Evolutionary conservation across 176 grass and related monocot genomes (phyloP), one percentile per base, ranked within the genome.

Genomic region (Oryza nivara): DNA sequence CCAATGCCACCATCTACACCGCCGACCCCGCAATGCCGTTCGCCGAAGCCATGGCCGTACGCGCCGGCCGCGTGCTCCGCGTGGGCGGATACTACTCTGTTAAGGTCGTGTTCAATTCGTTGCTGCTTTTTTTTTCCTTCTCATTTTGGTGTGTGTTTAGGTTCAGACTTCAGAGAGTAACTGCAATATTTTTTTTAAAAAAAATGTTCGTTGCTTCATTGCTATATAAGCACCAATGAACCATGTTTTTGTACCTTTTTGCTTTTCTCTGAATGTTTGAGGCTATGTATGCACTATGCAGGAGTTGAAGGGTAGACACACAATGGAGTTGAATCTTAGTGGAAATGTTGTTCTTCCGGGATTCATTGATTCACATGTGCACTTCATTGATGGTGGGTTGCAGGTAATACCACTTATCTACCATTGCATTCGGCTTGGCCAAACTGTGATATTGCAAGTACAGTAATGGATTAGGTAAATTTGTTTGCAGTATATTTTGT

Each of bases 1-100:
- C 84, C 77, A 99, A 99, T 73, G 96, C 91, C 65, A 99, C 96
- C 28, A 99, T 99, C 84, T 94, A 99, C 89, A 99, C 96, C 20
- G 88, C 88, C 63, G 93, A 99, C 88, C 75, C 85, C 9, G 72
- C 83, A n/a, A 51, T 73, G 56, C 93, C 96, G 68, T 99, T 99
- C 77, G 91, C 91, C 43, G 80, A 81, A 47, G 85, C 96, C 75
- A 96, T 99, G 89, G 93, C 93, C 67, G 44, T 99, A 71, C 88
- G 89, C 44, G 78, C n/a, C 26, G 93, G 96, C 60, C 89, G 83
- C 67, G 79, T 99, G 82, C 85, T 99, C 44, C 84, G 68, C 30
- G 81, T 99, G 44, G 96, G 96, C 10, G 67, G 38, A 75, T 99
- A 94, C 85, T 86, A 87, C 12, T 88, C 91, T 47, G 81, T 96